Evolutionary conservation across 345 rosid species (phyloP).

Genomic region (Eucalyptus tenuipes): DNA sequence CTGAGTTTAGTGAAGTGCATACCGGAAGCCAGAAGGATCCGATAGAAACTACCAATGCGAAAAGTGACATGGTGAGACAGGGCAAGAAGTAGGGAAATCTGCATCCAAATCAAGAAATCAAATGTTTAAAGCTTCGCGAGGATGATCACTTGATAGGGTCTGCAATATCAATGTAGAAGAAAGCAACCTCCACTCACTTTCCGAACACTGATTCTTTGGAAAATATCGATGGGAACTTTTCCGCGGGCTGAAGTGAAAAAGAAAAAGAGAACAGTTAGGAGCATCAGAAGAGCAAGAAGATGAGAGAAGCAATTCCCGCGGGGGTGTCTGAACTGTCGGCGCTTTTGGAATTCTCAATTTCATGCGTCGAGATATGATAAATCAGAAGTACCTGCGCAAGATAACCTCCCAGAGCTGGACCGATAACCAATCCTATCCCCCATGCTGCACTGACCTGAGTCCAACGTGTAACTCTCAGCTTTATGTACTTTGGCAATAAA

Average conservation of each 20-base stretch:
- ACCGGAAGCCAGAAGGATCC: slow-evolving; percentile 69
- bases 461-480: neutral
- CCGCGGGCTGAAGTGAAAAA: slow-evolving; percentile 73
- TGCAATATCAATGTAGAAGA: neutral
- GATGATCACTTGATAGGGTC: neutral
- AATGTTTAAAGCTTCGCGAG: neutral
- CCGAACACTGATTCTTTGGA: slow-evolving; percentile 67
- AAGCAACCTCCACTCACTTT: slow-evolving; percentile 18
- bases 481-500: too few species aligned
- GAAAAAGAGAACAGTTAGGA: neutral
- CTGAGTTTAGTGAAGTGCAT: neutral
- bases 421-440: slow-evolving; percentile 94
- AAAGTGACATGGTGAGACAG: slow-evolving; percentile 39
- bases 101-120: slow-evolving; percentile 5
- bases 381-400: slow-evolving; percentile 59
- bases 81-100: slow-evolving; percentile 87
- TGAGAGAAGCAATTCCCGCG: neutral
- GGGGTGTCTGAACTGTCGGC: neutral
- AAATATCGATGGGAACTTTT: slow-evolving; percentile 58
- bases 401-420: slow-evolving; percentile 91
- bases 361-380: neutral
- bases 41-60: slow-evolving; percentile 46
- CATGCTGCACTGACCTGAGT: slow-evolving; percentile 87
- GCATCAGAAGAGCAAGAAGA: neutral
- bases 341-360: neutral